phyloP scores from a whole-genome alignment of 257 asterid species.

The Solanum etuberosum region DNA sequence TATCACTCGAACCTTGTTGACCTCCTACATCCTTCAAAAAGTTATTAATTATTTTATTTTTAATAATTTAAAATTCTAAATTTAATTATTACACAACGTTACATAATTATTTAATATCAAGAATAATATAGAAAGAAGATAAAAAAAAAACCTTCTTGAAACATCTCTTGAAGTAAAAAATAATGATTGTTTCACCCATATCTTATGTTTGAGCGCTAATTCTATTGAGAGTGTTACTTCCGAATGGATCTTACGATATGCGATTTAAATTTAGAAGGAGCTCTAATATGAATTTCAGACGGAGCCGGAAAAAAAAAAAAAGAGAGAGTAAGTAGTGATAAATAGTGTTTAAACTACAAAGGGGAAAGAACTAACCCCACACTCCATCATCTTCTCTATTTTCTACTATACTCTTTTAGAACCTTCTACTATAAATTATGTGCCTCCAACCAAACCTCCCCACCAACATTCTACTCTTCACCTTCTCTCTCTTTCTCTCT shows the following conservation, averaged over 20 bases:
- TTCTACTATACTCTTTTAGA: conserved; percentile 1
- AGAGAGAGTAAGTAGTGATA: neutral
- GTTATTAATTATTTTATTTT: too few relatives aligned
- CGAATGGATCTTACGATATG: rapidly evolving
- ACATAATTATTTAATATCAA: neutral
- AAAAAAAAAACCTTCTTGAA: too few relatives aligned
- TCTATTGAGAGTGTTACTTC: rapidly evolving
- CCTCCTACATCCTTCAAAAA: too few relatives aligned
- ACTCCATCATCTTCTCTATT: conserved; percentile 3
- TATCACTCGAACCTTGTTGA: neutral
- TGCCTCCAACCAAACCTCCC: conserved; percentile 25
- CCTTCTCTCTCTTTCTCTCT: conserved; percentile 9
- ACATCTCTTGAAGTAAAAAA: neutral
- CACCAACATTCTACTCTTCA: conserved; percentile 18
- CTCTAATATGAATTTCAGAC: too few relatives aligned
- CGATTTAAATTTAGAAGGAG: too few relatives aligned
- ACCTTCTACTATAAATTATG: conserved; percentile 18
- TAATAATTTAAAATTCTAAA: too few relatives aligned
- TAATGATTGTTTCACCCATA: neutral
- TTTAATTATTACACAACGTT: neutral
- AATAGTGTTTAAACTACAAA: neutral
- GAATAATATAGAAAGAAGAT: too few relatives aligned
- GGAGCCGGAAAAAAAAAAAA: too few relatives aligned
- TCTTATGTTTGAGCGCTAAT: too few relatives aligned
- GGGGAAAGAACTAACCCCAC: conserved; percentile 4